Percentiles rank a stretch among this genome's conserved stretches.
Evolutionary conservation across 2,329 filamentous ascomycete species (phyloP).

Genomic region (Ceratocystis huliohia): DNA sequence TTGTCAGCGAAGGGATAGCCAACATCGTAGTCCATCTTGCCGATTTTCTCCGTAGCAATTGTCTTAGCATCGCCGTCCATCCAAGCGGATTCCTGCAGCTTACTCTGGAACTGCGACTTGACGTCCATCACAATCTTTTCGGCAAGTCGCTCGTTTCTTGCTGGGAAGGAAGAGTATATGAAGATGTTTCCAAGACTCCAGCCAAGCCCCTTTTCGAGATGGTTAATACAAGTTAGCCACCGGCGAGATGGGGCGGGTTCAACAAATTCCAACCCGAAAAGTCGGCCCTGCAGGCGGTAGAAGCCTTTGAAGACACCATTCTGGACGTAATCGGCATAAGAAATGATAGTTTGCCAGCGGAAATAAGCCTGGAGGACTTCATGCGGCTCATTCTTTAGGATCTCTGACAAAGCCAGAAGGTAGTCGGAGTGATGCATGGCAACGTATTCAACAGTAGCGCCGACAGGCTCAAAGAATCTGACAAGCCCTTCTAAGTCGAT

Average conservation of each 20-base stretch:
- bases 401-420: conserved; percentile 43
- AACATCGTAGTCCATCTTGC: conserved; percentile 55
- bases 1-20: conserved; percentile 46
- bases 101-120: conserved; percentile 51
- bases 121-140: conserved; percentile 60
- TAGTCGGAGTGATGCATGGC: conserved; percentile 50
- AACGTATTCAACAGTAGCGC: conserved; percentile 33
- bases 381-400: conserved; percentile 40
- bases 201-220: conserved; percentile 45
- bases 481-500: conserved; percentile 43
- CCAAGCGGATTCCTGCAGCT: conserved; percentile 47
- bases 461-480: conserved; percentile 30
- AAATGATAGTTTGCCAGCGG: conserved; percentile 49
- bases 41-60: conserved; percentile 50
- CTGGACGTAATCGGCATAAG: conserved; percentile 42
- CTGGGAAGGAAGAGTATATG: conserved; percentile 55
- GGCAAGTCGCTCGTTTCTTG: conserved; percentile 43
- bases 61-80: conserved; percentile 49
- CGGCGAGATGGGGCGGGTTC: conserved; percentile 42
- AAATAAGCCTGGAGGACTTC: conserved; percentile 49
- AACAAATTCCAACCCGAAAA: conserved; percentile 50
- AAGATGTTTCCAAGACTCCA: conserved; percentile 61
- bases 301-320: conserved; percentile 49
- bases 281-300: conserved; percentile 46
- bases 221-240: conserved; percentile 51